Evolutionary conservation across 176 grass and related monocot species (phyloP).

Genomic region (Bromus sterilis): DNA sequence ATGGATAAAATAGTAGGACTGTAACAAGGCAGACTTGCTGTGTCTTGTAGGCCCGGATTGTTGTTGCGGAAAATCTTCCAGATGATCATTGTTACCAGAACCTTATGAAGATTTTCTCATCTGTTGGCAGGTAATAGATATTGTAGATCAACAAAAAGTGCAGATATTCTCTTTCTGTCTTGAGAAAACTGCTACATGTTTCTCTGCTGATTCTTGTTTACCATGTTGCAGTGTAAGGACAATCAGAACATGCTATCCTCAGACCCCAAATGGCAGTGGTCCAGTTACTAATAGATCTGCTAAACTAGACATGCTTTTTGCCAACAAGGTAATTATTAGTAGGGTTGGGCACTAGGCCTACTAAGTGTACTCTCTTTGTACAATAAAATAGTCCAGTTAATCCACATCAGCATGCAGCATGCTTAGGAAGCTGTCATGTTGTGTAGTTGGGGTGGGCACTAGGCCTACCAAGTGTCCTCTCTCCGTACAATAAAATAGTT

Average conservation of each 20-base stretch:
- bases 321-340: slow-evolving; percentile 70
- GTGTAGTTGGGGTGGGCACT: background rate
- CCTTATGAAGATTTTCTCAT: slow-evolving; percentile 94
- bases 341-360: background rate
- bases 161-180: background rate
- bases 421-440: background rate
- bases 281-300: slow-evolving; percentile 80
- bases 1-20: background rate
- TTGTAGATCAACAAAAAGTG: slow-evolving; percentile 5
- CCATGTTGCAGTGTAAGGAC: slow-evolving; percentile 77
- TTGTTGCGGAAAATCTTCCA: slow-evolving; percentile 96
- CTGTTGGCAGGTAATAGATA: slow-evolving; percentile 71
- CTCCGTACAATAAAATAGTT: background rate
- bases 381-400: background rate
- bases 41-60: slow-evolving; percentile 71
- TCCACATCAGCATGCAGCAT: background rate
- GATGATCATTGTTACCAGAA: slow-evolving; percentile 99
- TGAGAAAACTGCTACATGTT: slow-evolving; percentile 3
- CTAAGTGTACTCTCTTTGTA: background rate
- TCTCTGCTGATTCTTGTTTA: slow-evolving; percentile 2
- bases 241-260: slow-evolving; percentile 97
- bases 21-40: background rate
- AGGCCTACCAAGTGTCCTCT: background rate
- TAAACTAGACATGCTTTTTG: slow-evolving; percentile 98
- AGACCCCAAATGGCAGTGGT: slow-evolving; percentile 72